Percentiles rank a stretch among this genome's conserved stretches.
These are phyloP conservation scores for Solanum pinnatisectum DNA, from an alignment of 257 asterid species.

Conservation along the genomic window DNA sequence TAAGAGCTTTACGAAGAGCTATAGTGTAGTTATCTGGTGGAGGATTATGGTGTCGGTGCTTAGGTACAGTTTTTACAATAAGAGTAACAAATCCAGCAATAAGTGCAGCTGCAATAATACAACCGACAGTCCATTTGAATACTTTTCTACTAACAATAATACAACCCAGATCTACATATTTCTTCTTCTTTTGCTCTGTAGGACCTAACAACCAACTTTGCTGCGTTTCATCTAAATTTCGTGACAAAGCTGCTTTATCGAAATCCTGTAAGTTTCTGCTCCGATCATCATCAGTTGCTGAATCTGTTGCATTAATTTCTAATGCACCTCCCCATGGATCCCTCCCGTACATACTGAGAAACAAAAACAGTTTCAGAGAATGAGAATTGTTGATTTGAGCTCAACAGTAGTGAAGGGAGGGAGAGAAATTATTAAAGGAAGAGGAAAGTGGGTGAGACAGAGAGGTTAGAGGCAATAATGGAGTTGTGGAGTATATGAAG, in stretches of 20 bases:
- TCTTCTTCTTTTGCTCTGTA: slow-evolving; percentile 95
- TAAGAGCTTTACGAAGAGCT: slow-evolving; percentile 79
- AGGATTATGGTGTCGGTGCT: slow-evolving; percentile 56
- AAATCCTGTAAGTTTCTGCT: slow-evolving; percentile 79
- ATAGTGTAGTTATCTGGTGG: slow-evolving; percentile 88
- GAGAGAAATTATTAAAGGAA: background rate
- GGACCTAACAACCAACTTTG: slow-evolving; percentile 98
- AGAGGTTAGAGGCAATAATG: slow-evolving; percentile 4
- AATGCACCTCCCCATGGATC: slow-evolving; percentile 99
- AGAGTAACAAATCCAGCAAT: slow-evolving; percentile 58
- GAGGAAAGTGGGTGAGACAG: background rate
- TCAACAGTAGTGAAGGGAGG: background rate
- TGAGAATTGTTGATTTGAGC: background rate
- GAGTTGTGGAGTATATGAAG: slow-evolving; percentile 8
- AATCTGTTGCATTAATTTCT: slow-evolving; percentile 82
- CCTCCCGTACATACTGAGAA: slow-evolving; percentile 64
- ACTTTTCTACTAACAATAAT: slow-evolving; percentile 76
- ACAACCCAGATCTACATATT: slow-evolving; percentile 96
- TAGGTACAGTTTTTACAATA: slow-evolving; percentile 72
- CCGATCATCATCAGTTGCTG: slow-evolving; percentile 96
- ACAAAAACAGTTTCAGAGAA: no score
- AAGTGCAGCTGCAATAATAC: slow-evolving; percentile 59
- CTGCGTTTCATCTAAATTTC: slow-evolving; percentile 92
- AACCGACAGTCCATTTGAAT: slow-evolving; percentile 74
- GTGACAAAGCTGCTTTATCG: slow-evolving; percentile 88